Conservation (phyloP, 768 basidiomycete genomes). For the Mycena galopus region DNA sequence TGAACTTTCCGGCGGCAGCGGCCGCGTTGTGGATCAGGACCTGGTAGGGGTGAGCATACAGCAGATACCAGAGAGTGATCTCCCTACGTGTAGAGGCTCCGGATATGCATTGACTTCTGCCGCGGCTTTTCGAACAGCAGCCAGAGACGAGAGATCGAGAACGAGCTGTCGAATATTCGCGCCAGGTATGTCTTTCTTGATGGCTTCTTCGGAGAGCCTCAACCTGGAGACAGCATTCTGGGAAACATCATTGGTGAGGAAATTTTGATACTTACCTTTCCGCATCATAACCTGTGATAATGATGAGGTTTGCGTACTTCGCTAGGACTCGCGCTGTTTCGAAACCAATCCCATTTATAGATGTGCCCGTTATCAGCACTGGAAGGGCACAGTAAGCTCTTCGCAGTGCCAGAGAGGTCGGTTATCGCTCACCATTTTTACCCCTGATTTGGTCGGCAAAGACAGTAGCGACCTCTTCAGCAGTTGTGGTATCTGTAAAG, state of each 20-base stretch:
- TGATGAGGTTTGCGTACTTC: constrained; percentile 5
- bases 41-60: not conserved
- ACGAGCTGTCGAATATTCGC: constrained; percentile 7
- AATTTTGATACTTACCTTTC: not conserved
- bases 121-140: constrained; percentile 18
- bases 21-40: constrained; percentile 23
- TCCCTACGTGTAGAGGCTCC: constrained; percentile 11
- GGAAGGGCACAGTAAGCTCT: not conserved
- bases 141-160: constrained; percentile 18
- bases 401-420: not conserved
- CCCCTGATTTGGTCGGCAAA: constrained; percentile 7
- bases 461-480: not conserved
- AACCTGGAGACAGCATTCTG: not conserved
- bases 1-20: not conserved
- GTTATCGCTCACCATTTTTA: not conserved
- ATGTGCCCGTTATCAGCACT: constrained; percentile 14
- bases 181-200: not conserved
- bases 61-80: too few species aligned
- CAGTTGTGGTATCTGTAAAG: not conserved
- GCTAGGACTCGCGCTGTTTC: constrained; percentile 2
- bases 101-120: constrained; percentile 15
- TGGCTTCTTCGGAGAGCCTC: constrained; percentile 9
- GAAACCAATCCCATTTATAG: constrained; percentile 1
- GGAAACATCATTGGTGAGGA: not conserved
- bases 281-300: constrained; percentile 6